Evolutionary conservation across 441 rosid genomes (phyloP).

Genomic region (Euphorbia corollata): DNA sequence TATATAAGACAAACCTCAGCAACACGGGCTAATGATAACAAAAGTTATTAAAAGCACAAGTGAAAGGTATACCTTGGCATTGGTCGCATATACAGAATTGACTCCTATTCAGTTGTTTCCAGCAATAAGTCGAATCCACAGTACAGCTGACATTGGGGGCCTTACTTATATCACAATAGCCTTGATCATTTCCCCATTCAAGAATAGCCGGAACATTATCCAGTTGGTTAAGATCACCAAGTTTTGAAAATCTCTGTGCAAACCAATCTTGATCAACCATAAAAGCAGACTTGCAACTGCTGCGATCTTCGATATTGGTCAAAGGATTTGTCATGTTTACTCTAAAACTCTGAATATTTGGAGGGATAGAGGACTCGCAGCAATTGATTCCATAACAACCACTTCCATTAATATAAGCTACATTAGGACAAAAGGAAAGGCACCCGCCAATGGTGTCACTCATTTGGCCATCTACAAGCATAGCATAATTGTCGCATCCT

Average conservation of each 20-base stretch:
- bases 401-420: background rate
- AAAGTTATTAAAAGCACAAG: background rate
- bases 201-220: constrained; percentile 15
- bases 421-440: constrained; percentile 12
- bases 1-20: background rate
- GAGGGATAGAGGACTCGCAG: constrained; percentile 21
- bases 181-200: constrained; percentile 14
- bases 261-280: constrained; percentile 19
- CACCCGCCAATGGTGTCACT: constrained; percentile 3
- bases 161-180: constrained; percentile 2
- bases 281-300: constrained; percentile 17
- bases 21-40: background rate
- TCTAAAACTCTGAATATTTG: constrained; percentile 3
- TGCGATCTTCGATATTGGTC: too few relatives aligned
- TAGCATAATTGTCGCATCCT: constrained; percentile 17
- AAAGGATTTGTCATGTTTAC: constrained; percentile 9
- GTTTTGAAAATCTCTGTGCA: background rate
- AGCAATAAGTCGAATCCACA: background rate
- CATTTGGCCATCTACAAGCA: background rate
- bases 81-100: constrained; percentile 10
- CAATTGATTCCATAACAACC: constrained; percentile 20
- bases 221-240: background rate
- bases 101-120: background rate
- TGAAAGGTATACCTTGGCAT: background rate
- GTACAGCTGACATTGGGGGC: background rate